Evolutionary conservation across 2,329 filamentous ascomycete genomes (phyloP), one percentile per base, ranked within the genome.

Genomic region (Pseudocercospora eumusae): DNA sequence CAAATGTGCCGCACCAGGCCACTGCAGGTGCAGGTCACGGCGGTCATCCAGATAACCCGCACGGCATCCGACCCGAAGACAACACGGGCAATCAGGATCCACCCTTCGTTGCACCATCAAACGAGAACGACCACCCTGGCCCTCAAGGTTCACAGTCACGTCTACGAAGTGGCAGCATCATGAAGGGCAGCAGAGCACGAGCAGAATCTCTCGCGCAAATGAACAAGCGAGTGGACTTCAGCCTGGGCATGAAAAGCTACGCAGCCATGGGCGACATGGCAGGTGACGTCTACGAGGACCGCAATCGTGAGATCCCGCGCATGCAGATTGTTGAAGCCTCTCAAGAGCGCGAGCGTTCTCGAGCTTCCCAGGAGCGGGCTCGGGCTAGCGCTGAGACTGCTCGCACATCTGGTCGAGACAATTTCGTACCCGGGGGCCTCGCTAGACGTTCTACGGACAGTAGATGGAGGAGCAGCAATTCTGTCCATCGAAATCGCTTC

Each of bases 141-240:
- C 66, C 64, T 49, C 59, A 62, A 63, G 59, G 42, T 59, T 65
- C 50, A 59, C 49, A 72, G 40, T 74, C 76, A 5, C 63, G 66
- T 28, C 44, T 63, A 8, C 77, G 81, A 54, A 78, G 79, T 23
- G 70, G 68, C 6, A 86, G 83, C 0, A 86, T 87, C 62, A 77
- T 88, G 20, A 69, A 62, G 33, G n/a, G 73, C 71, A 9, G 71
- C 70, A 80, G 85, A 10, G 74, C 79, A 36, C 82, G 85, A 8
- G 82, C 82, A 31, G 85, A 88, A 66, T 84, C 85, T 0, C 75
- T 86, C 8, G 80, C 83, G 0, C 77, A 81, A 9, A 85, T 86
- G 79, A 79, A 80, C 36, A 86, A 84, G 59, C 84, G 86, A 27
- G 86, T 90, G 28, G 88, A 90, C 71, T 90, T 90, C 75, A 89